Conservation (phyloP, 2,329 filamentous ascomycete species). For the Cladosporium oxysporum region DNA sequence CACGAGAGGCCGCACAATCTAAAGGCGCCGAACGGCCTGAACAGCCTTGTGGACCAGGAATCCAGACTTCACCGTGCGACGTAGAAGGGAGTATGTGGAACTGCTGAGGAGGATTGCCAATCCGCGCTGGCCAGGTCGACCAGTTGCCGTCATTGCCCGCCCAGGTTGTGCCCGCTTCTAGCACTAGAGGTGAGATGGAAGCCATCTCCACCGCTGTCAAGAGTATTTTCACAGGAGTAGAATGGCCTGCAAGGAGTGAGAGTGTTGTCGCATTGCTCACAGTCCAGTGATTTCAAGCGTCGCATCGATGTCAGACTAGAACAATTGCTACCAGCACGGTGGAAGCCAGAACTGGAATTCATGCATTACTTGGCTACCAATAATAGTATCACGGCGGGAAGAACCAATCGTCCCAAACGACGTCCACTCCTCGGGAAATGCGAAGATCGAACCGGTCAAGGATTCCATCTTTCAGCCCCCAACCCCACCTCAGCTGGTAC, state of each 20-base stretch:
- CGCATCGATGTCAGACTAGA: not conserved
- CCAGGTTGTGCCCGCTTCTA: slow-evolving; percentile 20
- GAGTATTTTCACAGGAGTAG: not conserved
- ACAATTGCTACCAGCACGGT: not conserved
- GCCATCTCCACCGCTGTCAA: not conserved
- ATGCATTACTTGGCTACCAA: not conserved
- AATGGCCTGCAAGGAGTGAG: not conserved
- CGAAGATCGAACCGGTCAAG: not conserved
- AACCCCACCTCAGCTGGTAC: slow-evolving; percentile 8
- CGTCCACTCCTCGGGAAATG: not conserved
- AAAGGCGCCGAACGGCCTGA: slow-evolving; percentile 30
- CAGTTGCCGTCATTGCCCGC: slow-evolving; percentile 28
- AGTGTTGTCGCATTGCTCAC: not conserved
- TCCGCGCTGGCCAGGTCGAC: slow-evolving; percentile 24
- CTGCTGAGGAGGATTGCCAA: slow-evolving; percentile 26
- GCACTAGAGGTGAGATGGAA: slow-evolving; percentile 20
- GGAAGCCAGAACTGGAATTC: not conserved
- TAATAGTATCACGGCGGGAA: not conserved
- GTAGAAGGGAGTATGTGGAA: slow-evolving; percentile 29
- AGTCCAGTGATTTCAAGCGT: not conserved
- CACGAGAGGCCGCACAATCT: slow-evolving; percentile 24
- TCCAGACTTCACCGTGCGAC: slow-evolving; percentile 39
- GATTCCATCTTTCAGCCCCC: slow-evolving; percentile 2
- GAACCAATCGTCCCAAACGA: not conserved
- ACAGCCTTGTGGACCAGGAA: slow-evolving; percentile 38